Conservation (phyloP, 352 stramenopile genomes). For the Phytophthora ramorum region DNA sequence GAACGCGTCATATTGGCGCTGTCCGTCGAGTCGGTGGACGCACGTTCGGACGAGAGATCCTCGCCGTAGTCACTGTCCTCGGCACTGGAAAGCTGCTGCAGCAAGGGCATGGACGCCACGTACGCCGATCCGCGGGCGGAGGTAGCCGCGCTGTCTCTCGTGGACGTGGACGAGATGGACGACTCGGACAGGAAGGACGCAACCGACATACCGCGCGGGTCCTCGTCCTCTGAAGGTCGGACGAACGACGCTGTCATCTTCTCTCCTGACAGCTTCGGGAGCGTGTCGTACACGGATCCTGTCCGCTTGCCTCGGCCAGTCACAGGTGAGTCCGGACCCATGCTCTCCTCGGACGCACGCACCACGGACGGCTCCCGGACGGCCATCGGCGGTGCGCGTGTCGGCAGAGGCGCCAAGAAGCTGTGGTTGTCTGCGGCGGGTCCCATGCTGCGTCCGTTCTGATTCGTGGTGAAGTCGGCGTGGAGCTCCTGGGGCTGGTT, state of each 20-base stretch:
- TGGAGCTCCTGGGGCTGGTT: conserved; percentile 5
- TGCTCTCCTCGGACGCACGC: conserved; percentile 34
- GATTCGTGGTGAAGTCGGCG: conserved; percentile 27
- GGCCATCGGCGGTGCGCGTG: not conserved
- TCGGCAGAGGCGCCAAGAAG: conserved; percentile 28
- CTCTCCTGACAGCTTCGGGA: conserved; percentile 36
- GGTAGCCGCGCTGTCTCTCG: conserved; percentile 26
- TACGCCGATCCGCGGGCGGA: conserved; percentile 24
- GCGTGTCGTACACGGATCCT: conserved; percentile 40
- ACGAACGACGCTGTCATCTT: conserved; percentile 25
- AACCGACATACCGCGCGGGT: conserved; percentile 21
- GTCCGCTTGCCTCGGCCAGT: conserved; percentile 31
- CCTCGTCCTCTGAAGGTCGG: conserved; percentile 25
- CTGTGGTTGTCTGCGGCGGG: conserved; percentile 33
- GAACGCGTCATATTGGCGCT: conserved; percentile 31
- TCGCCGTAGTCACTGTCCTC: conserved; percentile 40
- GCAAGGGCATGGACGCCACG: conserved; percentile 33
- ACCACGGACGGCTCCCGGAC: not conserved
- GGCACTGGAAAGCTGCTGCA: conserved; percentile 36
- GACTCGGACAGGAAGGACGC: conserved; percentile 37
- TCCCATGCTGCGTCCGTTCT: conserved; percentile 34
- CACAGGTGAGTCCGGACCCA: conserved; percentile 38
- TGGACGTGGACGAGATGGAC: conserved; percentile 32
- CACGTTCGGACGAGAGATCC: conserved; percentile 25
- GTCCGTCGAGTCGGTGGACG: conserved; percentile 30